Conservation (phyloP, 352 stramenopile species). For the Pythium grandisporangium region DNA sequence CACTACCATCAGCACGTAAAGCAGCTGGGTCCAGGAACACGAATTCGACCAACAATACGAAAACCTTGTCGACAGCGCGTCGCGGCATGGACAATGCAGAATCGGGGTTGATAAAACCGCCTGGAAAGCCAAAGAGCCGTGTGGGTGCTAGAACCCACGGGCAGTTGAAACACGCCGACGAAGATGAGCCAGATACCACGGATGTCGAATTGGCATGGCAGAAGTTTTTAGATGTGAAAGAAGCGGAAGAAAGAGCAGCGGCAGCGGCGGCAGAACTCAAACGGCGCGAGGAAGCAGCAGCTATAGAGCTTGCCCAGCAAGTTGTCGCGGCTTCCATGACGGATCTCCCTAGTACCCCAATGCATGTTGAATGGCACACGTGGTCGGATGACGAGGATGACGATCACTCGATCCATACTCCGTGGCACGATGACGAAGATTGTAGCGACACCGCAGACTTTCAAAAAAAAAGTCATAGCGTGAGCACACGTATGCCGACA, state of each 20-base stretch:
- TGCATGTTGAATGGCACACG: no score
- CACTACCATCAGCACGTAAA: not conserved
- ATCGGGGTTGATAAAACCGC: not conserved
- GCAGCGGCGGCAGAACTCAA: no score
- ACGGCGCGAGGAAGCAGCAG: not conserved
- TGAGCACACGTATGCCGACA: no score
- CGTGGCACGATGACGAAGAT: no score
- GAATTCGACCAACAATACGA: not conserved
- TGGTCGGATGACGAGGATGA: no score
- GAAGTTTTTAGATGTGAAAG: constrained; percentile 31
- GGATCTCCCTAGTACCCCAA: no score
- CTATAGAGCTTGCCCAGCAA: not conserved
- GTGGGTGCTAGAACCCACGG: not conserved
- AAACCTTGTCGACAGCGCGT: not conserved
- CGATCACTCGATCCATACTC: no score
- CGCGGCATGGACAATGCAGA: not conserved
- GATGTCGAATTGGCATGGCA: constrained; percentile 57
- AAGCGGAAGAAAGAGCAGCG: constrained; percentile 9
- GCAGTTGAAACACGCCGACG: constrained; percentile 10
- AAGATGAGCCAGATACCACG: constrained; percentile 45
- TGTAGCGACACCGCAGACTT: no score
- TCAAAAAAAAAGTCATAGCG: no score
- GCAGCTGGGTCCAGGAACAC: not conserved
- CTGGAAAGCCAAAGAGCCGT: constrained; percentile 6
- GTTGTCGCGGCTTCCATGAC: no score